A percentile compares a stretch with the other conserved stretches of the same genome.
These are phyloP conservation scores for Malus orientalis DNA, from an alignment of 306 rosid genomes.

Conservation along the genomic window DNA sequence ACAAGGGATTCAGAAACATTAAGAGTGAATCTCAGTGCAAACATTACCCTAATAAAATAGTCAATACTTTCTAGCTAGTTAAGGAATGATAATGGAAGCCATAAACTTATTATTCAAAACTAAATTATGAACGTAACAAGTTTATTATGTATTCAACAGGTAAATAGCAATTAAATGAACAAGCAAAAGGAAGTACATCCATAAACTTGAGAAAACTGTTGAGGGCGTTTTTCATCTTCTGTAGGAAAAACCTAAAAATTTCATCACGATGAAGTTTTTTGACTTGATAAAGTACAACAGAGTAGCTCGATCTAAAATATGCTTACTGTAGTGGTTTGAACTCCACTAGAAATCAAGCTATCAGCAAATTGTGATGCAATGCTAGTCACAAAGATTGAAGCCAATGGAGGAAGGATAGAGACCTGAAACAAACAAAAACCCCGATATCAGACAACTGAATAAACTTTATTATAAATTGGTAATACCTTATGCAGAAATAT, in stretches of 20 bases:
- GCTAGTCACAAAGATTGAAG: slow-evolving; percentile 64
- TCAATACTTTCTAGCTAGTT: neutral
- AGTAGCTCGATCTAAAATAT: neutral
- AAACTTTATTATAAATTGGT: neutral
- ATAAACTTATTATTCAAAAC: neutral
- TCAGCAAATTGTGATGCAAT: slow-evolving; percentile 83
- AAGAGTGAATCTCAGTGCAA: neutral
- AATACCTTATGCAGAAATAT: neutral
- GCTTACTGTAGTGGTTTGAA: slow-evolving; percentile 75
- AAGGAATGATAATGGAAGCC: neutral
- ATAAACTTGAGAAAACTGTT: neutral
- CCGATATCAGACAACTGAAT: neutral
- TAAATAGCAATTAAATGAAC: neutral
- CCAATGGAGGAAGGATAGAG: slow-evolving; percentile 88
- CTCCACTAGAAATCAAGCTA: slow-evolving; percentile 76
- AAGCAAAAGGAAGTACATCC: neutral
- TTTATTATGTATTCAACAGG: neutral
- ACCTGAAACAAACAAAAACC: slow-evolving; percentile 47
- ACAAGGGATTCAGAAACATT: slow-evolving; percentile 4
- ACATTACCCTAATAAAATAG: neutral
- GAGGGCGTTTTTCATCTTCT: neutral
- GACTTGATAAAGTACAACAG: neutral
- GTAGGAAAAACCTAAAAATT: neutral
- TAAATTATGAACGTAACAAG: neutral
- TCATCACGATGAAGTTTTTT: neutral